Base-by-base conservation (phyloP, 331 rosid species). In the Quercus phellos region DNA sequence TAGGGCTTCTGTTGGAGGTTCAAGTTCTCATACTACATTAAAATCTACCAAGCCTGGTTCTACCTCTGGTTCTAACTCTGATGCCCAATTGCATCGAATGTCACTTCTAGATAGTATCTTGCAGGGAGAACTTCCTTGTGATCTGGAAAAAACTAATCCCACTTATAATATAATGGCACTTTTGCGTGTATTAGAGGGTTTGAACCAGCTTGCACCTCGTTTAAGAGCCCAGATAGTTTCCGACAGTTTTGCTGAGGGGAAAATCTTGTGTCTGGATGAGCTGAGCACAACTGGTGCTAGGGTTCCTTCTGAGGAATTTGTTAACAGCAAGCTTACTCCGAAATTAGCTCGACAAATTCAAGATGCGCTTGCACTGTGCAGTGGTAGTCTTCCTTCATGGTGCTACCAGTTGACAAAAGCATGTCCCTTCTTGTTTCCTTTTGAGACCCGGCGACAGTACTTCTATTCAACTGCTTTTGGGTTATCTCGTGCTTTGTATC, bases 351-450 rank as follows among this genome's bases (percentile, higher is more conserved):
- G 99, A 76, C 99, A 95, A 83, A 95, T 95, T 73, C 99, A 95
- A 82, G 99, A 95, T 79, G 99, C 98, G 54, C 98, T 95, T 89
- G 98, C 99, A 18, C 82, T 95, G 60, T 95, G 99, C 85, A 95
- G 99, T 82, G 99, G 99, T 66, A 95, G 99, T 84, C 98, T 95
- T 74, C 99, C 99, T 54, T 86, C 91, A 1, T 95, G 99, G 99
- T 95, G 99, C 78, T 95, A 93, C 85, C 99, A 95, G 84, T 81
- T 95, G 86, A 91, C 98, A 17, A 93, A 93, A 84, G 94, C 99
- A 7, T 95, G 99, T 56, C 99, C 99, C 0, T 95, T 95, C 85
- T 85, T 95, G 88, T 93, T 95, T 87, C 99, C 99, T 80, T 95
- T 95, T 87, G 99, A 93, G 84, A 91, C 91, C 66, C 88, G 99